Percentiles rank a stretch among this genome's conserved stretches.
These are phyloP conservation scores for Fraxinus paxiana DNA, from an alignment of 305 asterid species.

Conservation along the genomic window DNA sequence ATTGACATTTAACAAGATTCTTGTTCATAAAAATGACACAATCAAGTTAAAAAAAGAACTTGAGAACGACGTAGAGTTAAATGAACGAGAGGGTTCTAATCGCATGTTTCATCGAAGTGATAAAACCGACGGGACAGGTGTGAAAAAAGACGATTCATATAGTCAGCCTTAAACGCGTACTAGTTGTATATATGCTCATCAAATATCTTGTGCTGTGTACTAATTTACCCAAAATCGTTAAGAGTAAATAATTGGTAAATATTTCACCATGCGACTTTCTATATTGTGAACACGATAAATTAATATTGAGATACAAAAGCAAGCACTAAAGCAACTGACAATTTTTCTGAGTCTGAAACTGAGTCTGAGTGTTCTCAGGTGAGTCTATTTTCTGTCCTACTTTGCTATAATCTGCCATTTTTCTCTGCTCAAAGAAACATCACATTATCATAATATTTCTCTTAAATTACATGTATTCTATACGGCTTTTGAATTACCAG, in stretches of 20 bases:
- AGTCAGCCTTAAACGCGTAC: neutral
- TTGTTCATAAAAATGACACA: neutral
- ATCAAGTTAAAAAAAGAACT: neutral
- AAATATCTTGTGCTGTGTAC: conserved; percentile 14
- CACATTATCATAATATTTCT: neutral
- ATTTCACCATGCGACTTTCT: conserved; percentile 21
- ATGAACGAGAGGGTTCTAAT: neutral
- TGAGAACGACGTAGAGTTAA: neutral
- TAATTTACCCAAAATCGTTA: conserved; percentile 29
- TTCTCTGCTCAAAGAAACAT: neutral
- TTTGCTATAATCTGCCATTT: conserved; percentile 7
- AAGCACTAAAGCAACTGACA: conserved; percentile 1
- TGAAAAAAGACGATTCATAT: neutral
- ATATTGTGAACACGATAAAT: neutral
- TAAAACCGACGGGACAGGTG: neutral
- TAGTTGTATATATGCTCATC: conserved; percentile 2
- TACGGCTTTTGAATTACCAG: neutral
- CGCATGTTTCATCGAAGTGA: neutral
- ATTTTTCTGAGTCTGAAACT: conserved; percentile 2
- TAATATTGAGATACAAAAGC: neutral
- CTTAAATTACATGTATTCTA: neutral
- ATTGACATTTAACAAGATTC: neutral
- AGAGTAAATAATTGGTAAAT: conserved; percentile 12
- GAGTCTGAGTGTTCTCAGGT: conserved; percentile 14
- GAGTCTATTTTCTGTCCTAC: conserved; percentile 19